phyloP scores from a whole-genome alignment of 2,329 filamentous ascomycete species.

The Colletotrichum salicis region DNA sequence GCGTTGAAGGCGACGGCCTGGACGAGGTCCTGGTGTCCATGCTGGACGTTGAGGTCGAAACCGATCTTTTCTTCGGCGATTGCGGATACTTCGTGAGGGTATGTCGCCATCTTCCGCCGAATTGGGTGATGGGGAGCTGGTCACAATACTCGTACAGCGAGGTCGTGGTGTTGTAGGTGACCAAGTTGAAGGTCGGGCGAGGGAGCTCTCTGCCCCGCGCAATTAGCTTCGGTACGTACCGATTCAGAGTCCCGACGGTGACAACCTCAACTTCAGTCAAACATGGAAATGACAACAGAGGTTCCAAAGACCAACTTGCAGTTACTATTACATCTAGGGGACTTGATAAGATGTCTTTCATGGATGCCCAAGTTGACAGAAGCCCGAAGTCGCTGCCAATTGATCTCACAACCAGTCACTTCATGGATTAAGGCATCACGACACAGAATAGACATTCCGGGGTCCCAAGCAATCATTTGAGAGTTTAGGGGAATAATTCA shows the following conservation, averaged over 20 bases:
- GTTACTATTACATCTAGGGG: background rate
- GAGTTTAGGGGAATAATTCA: too few relatives aligned
- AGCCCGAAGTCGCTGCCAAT: background rate
- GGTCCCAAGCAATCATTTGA: too few relatives aligned
- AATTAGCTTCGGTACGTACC: background rate
- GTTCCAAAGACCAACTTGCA: background rate
- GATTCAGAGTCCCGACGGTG: background rate
- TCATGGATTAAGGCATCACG: background rate
- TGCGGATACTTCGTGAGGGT: constrained; percentile 41
- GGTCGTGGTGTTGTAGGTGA: background rate
- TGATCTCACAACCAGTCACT: background rate
- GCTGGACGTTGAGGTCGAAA: constrained; percentile 72
- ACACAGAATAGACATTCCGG: background rate
- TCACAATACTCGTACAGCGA: background rate
- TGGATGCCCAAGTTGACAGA: background rate
- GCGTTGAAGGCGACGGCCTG: constrained; percentile 90
- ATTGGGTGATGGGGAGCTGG: constrained; percentile 56
- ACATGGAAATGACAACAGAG: background rate
- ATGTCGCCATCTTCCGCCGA: constrained; percentile 42
- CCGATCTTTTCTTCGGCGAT: constrained; percentile 57
- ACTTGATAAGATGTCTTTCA: background rate
- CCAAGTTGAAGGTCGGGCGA: background rate
- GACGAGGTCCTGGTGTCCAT: constrained; percentile 83
- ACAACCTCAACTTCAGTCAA: background rate
- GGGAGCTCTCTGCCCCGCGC: background rate